phyloP scores from a whole-genome alignment of 192 early-diverging fungal genomes.

The Martensiomyces pterosporus region DNA sequence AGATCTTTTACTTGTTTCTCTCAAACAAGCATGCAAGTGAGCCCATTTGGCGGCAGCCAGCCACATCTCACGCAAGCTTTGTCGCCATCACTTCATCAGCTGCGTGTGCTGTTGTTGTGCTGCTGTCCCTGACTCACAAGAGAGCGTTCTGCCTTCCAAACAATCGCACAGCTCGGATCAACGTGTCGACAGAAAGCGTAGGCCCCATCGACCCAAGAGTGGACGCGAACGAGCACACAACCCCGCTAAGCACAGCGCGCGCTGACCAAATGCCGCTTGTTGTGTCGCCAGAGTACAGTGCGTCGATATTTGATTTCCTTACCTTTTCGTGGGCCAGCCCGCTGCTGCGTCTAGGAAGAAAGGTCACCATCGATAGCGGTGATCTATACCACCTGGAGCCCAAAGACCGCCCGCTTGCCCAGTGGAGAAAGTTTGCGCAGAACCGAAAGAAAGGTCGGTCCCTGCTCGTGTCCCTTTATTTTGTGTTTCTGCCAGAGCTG shows the following conservation, averaged over 20 bases:
- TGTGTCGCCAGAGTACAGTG: conserved; percentile 22
- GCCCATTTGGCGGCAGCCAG: too few species aligned
- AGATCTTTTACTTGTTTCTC: too few species aligned
- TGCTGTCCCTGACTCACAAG: neutral
- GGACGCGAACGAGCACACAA: conserved; percentile 16
- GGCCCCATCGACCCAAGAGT: neutral
- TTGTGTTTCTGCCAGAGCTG: conserved; percentile 48
- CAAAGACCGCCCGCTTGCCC: conserved; percentile 50
- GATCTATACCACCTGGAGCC: conserved; percentile 60
- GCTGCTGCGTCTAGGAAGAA: conserved; percentile 57
- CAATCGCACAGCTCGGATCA: too few species aligned
- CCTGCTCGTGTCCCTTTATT: conserved; percentile 32
- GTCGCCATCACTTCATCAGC: too few species aligned
- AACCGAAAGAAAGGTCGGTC: conserved; percentile 8
- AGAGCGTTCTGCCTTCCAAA: too few species aligned
- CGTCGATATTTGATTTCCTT: conserved; percentile 24
- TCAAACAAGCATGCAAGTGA: too few species aligned
- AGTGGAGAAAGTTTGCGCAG: conserved; percentile 29
- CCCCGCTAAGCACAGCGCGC: conserved; percentile 23
- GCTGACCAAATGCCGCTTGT: conserved; percentile 24
- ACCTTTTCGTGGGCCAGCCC: conserved; percentile 61
- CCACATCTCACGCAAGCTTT: too few species aligned
- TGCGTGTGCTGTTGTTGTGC: neutral
- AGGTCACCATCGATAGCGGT: conserved; percentile 50
- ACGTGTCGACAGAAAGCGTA: too few species aligned